Percentiles rank a stretch among this genome's conserved stretches.
phyloP scores from a whole-genome alignment of 176 grass and related monocot species.

The Aegilops longissima region DNA sequence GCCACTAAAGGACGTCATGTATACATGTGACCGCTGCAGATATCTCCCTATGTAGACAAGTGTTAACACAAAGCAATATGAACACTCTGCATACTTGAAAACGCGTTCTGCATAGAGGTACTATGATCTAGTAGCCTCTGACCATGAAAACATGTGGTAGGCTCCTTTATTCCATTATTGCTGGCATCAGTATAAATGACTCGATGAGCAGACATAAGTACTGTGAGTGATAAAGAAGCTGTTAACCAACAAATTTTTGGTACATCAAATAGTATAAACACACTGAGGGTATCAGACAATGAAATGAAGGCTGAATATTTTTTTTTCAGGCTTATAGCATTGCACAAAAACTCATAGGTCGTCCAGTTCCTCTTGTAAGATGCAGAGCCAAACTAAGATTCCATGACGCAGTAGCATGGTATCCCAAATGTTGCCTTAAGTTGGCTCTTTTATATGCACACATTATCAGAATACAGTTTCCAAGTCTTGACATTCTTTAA shows the following conservation, averaged over 20 bases:
- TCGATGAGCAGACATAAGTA: constrained; percentile 29
- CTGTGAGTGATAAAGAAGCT: constrained; percentile 47
- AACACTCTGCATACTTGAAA: constrained; percentile 80
- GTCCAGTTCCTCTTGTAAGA: neutral
- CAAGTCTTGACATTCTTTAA: neutral
- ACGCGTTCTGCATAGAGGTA: constrained; percentile 64
- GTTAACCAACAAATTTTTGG: neutral
- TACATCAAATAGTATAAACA: neutral
- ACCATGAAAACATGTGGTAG: constrained; percentile 57
- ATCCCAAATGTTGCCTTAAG: constrained; percentile 4
- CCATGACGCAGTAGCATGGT: neutral
- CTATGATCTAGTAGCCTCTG: constrained; percentile 61
- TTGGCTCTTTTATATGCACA: neutral
- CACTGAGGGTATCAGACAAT: neutral
- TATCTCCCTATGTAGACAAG: constrained; percentile 80
- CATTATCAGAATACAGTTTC: neutral
- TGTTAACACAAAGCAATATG: constrained; percentile 70
- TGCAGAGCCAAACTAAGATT: neutral
- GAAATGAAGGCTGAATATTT: neutral
- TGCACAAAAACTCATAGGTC: neutral
- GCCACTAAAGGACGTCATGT: constrained; percentile 45
- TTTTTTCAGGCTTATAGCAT: neutral
- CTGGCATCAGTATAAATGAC: constrained; percentile 20
- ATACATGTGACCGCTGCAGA: constrained; percentile 56
- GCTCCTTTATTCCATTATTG: constrained; percentile 44